Base-by-base conservation (phyloP, 2,329 filamentous ascomycete genomes). In the Penicillium sp. region DNA sequence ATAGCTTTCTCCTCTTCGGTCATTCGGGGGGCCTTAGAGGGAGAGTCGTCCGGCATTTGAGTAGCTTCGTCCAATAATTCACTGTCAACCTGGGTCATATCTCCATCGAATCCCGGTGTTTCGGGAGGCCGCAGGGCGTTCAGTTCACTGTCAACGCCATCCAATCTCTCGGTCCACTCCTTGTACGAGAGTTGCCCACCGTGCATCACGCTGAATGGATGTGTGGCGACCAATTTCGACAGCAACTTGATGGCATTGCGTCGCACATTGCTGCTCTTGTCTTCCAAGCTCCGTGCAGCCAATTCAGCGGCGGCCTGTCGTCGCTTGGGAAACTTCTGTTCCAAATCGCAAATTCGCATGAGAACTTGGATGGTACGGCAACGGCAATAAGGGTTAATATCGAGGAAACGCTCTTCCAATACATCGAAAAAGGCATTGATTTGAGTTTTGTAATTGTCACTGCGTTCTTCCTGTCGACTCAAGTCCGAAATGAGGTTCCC, bases 391-490 rank as follows among this genome's bases (percentile, higher is more conserved):
- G 93, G 95, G 69, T 97, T 98, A 64, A 95, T 82, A 62, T 98
- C 93, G 43, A 97, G 78, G 71, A 98, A 98, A 10, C 93, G 84
- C 72, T 97, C 92, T 66, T 98, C 91, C 2, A 98, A 77, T 0
- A 97, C 91, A 62, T 97, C 92, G 63, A 97, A 97, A 67, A 97
- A 98, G 18, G 91, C 90, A 59, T 95, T 93, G 53, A 98, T 87
- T 67, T 98, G 93, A 0, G 87, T 89, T 70, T 95, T 95, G 75
- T 92, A 86, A 67, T 93, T 93, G 61, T 97, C 92, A 61, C 86
- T 88, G 44, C 89, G 83, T 67, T 97, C 92, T 65, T 95, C 89
- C 62, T 95, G 87, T 65, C 87, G 92, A 71, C 87, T 95, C 38
- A 98, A 80, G 71, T 96, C 88, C 13, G 83, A 81, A 63, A 98